Conservation (phyloP, 176 grass and related monocot genomes). For the Echinochloa phyllopogon region DNA sequence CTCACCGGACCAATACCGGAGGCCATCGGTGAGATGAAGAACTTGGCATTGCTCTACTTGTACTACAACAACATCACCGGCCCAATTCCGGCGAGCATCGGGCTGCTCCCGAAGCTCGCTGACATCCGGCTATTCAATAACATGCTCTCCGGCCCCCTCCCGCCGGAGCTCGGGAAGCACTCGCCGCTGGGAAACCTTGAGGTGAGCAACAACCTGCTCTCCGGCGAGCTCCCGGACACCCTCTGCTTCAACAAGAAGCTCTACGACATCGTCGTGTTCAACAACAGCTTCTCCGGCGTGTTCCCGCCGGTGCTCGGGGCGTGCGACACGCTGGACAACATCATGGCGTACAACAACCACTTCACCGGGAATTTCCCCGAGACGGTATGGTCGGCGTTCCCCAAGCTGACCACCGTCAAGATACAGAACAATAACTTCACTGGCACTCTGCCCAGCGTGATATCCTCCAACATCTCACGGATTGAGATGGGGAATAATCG, state of each 20-base stretch:
- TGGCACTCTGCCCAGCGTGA: constrained; percentile 40
- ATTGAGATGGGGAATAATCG: constrained; percentile 55
- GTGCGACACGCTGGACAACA: constrained; percentile 35
- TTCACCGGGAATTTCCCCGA: constrained; percentile 53
- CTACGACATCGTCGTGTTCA: constrained; percentile 43
- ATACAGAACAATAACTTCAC: constrained; percentile 59
- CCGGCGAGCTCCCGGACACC: constrained; percentile 44
- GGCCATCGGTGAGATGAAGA: constrained; percentile 42
- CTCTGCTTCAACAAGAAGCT: constrained; percentile 52
- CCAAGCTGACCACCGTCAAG: not conserved
- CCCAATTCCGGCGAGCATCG: constrained; percentile 46
- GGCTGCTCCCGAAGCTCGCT: constrained; percentile 12
- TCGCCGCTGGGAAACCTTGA: constrained; percentile 43
- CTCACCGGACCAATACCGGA: constrained; percentile 51
- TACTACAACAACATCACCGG: constrained; percentile 57
- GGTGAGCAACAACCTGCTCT: constrained; percentile 42
- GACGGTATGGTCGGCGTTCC: constrained; percentile 50
- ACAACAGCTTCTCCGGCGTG: constrained; percentile 52
- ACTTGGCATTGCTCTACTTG: constrained; percentile 31
- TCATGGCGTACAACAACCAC: constrained; percentile 47
- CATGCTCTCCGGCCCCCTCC: constrained; percentile 41
- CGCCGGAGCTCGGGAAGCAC: constrained; percentile 58
- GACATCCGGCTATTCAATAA: constrained; percentile 55
- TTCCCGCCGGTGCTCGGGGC: constrained; percentile 40
- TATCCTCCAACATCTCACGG: constrained; percentile 34